These are phyloP conservation scores for Aquanectria penicillioides DNA, from an alignment of 2,329 filamentous ascomycete species.

Conservation along the genomic window DNA sequence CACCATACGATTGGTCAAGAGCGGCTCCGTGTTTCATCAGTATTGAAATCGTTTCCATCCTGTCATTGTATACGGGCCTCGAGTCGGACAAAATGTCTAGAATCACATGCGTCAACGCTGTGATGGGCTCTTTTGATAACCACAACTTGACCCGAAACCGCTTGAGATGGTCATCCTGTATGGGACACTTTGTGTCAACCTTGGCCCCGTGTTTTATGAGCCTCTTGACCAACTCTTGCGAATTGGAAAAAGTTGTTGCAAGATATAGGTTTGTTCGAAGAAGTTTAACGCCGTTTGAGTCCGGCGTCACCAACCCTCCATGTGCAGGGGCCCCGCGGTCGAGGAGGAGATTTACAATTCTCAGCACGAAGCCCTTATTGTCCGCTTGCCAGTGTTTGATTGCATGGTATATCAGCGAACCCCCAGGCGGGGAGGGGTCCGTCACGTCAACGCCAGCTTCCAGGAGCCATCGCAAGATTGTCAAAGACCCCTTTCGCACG, in stretches of 20 bases:
- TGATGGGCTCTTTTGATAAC: no score
- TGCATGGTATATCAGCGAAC: slow-evolving; percentile 7
- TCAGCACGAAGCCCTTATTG: background rate
- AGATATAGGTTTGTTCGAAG: background rate
- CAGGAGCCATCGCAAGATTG: slow-evolving; percentile 10
- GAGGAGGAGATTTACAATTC: background rate
- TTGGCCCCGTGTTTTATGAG: slow-evolving; percentile 1
- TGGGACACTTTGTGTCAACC: slow-evolving; percentile 6
- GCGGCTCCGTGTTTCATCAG: background rate
- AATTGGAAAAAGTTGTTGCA: background rate
- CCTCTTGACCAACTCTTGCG: background rate
- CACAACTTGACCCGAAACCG: no score
- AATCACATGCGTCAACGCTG: no score
- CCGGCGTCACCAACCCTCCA: background rate
- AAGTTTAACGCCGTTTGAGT: background rate
- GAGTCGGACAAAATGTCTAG: no score
- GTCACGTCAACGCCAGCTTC: slow-evolving; percentile 13
- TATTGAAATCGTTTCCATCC: background rate
- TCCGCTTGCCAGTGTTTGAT: background rate
- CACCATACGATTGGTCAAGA: no score
- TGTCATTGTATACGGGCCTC: background rate
- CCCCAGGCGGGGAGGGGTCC: background rate
- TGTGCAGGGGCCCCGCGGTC: background rate
- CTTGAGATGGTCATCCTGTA: no score
- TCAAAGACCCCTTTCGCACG: background rate